Base-by-base conservation (phyloP, 345 rosid genomes). In the Salix caprea region DNA sequence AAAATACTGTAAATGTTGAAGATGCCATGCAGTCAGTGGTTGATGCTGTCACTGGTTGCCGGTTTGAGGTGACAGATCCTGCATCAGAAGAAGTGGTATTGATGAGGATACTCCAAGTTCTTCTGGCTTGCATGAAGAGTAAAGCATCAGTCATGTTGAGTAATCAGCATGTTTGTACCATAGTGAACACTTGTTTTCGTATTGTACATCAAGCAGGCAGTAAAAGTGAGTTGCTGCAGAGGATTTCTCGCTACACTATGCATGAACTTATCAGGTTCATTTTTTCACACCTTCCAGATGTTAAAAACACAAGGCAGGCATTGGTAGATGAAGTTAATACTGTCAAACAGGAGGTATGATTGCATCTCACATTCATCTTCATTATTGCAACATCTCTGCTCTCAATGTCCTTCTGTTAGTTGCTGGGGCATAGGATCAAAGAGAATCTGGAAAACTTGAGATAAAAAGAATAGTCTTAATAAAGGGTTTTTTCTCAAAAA, bases 1-100 rank as follows among this genome's bases (percentile, higher is more conserved):
- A 86, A 60, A 86, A 87, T 75, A 91, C 96, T 65, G 88, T 84
- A 50, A 91, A 88, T 83, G 89, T 96, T 65, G 99, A 91, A 83
- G 99, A 90, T 61, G 95, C 98, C 50, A 90, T 96, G 97, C 95
- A 88, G 74, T 82, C 88, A 91, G 88, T 96, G 23, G 99, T 96
- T 86, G 98, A 93, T 86, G 88, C 97, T 73, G 98, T 96, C 81
- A 96, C 97, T 71, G 91, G 94, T 85, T 96, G 99, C 78, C 91
- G 98, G 72, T 96, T 96, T 84, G 99, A 96, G 91, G 92, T 92
- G 81, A 91, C 97, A 58, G 99, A 96, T 89, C 97, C 98, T 81
- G 94, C 95, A 69, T 93, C 98, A 7, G 99, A 93, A 83, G 99
- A 96, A 87, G 97, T 91, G 67, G 99, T 94, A 73, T 85, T 96